These are phyloP conservation scores for Coemansia sp. DNA, from an alignment of 192 early-diverging fungal species.

Conservation along the genomic window DNA sequence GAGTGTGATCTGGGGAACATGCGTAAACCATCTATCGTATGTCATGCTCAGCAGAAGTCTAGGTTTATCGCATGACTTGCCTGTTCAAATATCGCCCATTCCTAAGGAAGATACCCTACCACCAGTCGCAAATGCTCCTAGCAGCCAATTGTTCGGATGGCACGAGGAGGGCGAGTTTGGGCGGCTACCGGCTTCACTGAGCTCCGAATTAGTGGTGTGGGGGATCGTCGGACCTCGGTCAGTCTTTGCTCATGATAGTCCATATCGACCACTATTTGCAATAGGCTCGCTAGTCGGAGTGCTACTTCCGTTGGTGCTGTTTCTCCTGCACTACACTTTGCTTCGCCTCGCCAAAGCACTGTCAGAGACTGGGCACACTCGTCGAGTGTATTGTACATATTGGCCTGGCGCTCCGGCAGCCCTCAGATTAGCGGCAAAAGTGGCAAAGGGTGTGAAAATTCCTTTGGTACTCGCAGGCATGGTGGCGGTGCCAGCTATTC, in stretches of 20 bases:
- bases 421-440: neutral
- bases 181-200: conserved; percentile 41
- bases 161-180: conserved; percentile 49
- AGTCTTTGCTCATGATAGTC: conserved; percentile 30
- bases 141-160: conserved; percentile 29
- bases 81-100: neutral
- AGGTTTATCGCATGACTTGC: neutral
- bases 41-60: conserved; percentile 16
- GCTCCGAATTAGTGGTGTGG: conserved; percentile 51
- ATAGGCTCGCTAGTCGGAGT: conserved; percentile 36
- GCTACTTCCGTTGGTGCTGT: conserved; percentile 21
- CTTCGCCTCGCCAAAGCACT: neutral
- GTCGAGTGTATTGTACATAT: neutral
- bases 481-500: conserved; percentile 47
- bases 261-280: conserved; percentile 41
- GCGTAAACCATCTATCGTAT: conserved; percentile 42
- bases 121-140: neutral
- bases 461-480: conserved; percentile 49
- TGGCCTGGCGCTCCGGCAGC: neutral
- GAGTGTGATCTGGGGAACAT: conserved; percentile 46
- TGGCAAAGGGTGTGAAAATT: conserved; percentile 19
- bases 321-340: neutral
- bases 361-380: neutral
- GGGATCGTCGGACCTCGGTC: conserved; percentile 48
- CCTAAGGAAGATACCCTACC: neutral